Evolutionary conservation across 2,329 filamentous ascomycete genomes (phyloP).

Genomic region (Fusarium liriodendri): DNA sequence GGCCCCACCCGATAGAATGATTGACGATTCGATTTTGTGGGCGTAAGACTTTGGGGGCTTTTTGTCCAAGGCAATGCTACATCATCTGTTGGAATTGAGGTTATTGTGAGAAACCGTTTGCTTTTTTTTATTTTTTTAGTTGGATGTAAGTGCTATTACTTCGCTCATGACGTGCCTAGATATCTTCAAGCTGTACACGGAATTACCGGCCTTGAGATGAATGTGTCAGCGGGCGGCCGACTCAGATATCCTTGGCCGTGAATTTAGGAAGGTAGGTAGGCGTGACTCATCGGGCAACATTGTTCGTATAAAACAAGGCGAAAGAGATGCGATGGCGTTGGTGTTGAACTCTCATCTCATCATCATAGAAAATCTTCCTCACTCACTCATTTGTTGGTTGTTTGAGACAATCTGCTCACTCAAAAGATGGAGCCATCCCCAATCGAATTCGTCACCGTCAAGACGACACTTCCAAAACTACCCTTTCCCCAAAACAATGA

Average conservation of each 20-base stretch:
- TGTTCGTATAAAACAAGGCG: not conserved
- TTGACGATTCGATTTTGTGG: constrained; percentile 30
- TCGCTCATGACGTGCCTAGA: no score
- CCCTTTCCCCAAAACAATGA: constrained; percentile 55
- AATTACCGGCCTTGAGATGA: not conserved
- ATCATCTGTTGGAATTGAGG: not conserved
- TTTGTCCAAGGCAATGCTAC: not conserved
- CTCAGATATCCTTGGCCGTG: not conserved
- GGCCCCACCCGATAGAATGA: constrained; percentile 22
- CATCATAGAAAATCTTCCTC: not conserved
- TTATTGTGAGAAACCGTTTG: not conserved
- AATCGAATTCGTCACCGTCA: constrained; percentile 54
- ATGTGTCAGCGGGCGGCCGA: not conserved
- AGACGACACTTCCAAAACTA: constrained; percentile 58
- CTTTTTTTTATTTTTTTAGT: not conserved
- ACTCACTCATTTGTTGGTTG: not conserved
- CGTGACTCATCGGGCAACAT: not conserved
- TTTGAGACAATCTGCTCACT: not conserved
- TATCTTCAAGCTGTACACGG: not conserved
- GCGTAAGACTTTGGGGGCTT: constrained; percentile 6
- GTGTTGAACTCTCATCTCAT: not conserved
- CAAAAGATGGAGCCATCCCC: constrained; percentile 38
- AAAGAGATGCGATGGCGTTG: not conserved
- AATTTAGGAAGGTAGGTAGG: not conserved
- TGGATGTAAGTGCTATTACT: not conserved